phyloP scores from a whole-genome alignment of 1,284 basidiomycete species.

The Amylostereum areolatum region DNA sequence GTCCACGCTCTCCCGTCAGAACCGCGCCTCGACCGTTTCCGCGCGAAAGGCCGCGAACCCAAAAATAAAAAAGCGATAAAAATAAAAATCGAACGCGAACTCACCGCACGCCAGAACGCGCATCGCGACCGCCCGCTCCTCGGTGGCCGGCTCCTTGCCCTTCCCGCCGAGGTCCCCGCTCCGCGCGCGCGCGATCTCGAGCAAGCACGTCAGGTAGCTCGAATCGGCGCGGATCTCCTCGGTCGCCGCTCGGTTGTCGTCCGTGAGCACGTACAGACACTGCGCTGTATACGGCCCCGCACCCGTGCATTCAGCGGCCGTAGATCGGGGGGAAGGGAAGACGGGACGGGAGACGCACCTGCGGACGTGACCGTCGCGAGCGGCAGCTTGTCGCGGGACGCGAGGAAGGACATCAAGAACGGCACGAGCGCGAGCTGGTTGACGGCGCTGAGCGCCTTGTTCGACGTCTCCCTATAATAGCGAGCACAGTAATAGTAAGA shows the following conservation, averaged over 20 bases:
- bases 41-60: neutral
- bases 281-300: slow-evolving; percentile 53
- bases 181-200: slow-evolving; percentile 53
- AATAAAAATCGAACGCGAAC: slow-evolving; percentile 12
- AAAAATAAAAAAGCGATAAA: neutral
- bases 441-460: slow-evolving; percentile 84
- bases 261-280: slow-evolving; percentile 85
- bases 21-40: no score
- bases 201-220: slow-evolving; percentile 62
- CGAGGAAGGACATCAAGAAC: slow-evolving; percentile 82
- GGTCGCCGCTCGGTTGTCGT: slow-evolving; percentile 75
- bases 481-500: no score
- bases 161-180: slow-evolving; percentile 28
- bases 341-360: slow-evolving; percentile 37
- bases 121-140: slow-evolving; percentile 49
- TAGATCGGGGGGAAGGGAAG: neutral
- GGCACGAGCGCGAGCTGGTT: slow-evolving; percentile 73
- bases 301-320: neutral
- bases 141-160: slow-evolving; percentile 36
- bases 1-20: neutral
- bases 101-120: slow-evolving; percentile 70
- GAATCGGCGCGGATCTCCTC: slow-evolving; percentile 56
- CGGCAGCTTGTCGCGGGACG: slow-evolving; percentile 60
- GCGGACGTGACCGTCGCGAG: slow-evolving; percentile 70
- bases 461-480: slow-evolving; percentile 71